Evolutionary conservation across 2,329 filamentous ascomycete species (phyloP).

Genomic region (Tolypocladium nubicola): DNA sequence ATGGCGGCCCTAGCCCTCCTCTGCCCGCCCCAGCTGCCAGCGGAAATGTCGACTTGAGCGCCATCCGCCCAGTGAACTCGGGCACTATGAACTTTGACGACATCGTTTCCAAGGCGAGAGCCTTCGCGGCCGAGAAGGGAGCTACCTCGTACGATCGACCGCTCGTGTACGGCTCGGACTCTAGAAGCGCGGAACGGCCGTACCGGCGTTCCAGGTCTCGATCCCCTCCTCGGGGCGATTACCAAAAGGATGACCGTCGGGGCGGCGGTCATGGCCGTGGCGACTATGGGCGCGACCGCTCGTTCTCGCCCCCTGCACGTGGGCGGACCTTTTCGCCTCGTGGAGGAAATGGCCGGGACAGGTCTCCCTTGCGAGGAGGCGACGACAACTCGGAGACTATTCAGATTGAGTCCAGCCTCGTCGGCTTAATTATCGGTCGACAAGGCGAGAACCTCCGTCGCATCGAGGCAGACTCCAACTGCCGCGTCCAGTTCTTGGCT

Average conservation of each 20-base stretch:
- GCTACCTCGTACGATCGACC: conserved; percentile 52
- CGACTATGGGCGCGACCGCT: conserved; percentile 53
- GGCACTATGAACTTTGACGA: conserved; percentile 77
- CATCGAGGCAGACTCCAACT: conserved; percentile 73
- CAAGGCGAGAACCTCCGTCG: conserved; percentile 81
- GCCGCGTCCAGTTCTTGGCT: conserved; percentile 80
- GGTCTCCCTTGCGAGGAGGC: conserved; percentile 43
- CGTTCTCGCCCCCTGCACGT: conserved; percentile 55
- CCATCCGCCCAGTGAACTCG: conserved; percentile 67
- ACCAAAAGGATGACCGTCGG: conserved; percentile 73
- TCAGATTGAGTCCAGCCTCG: conserved; percentile 74
- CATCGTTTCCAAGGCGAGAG: conserved; percentile 74
- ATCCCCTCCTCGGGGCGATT: conserved; percentile 62
- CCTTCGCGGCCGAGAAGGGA: conserved; percentile 71
- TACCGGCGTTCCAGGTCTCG: conserved; percentile 62
- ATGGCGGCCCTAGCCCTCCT: conserved; percentile 29
- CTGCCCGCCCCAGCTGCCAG: conserved; percentile 61
- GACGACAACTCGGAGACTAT: conserved; percentile 74
- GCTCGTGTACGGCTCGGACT: conserved; percentile 30
- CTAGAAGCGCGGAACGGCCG: conserved; percentile 28
- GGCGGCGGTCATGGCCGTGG: conserved; percentile 39
- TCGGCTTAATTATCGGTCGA: conserved; percentile 83
- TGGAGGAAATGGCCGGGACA: conserved; percentile 41
- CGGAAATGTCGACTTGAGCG: conserved; percentile 70
- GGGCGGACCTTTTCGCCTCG: conserved; percentile 50